Evolutionary conservation across 805 yeast genomes (phyloP).

Genomic region (Lachancea thermotolerans): DNA sequence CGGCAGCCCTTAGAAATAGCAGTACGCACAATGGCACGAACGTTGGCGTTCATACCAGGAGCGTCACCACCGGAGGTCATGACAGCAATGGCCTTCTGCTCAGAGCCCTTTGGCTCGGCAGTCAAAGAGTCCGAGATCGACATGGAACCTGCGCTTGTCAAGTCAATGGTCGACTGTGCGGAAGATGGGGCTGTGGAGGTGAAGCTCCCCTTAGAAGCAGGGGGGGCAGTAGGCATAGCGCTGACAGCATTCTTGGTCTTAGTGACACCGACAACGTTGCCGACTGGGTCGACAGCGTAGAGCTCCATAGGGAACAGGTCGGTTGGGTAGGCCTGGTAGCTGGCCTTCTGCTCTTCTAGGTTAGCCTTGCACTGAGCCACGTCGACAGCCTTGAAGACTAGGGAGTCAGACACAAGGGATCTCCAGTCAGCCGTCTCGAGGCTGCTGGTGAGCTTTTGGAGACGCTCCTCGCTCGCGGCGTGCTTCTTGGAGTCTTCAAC

Average conservation of each 20-base stretch:
- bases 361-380: slow-evolving; percentile 24
- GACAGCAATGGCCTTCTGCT: slow-evolving; percentile 63
- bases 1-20: slow-evolving; percentile 86
- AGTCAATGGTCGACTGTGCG: slow-evolving; percentile 20
- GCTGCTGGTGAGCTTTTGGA: background rate
- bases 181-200: slow-evolving; percentile 16
- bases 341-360: slow-evolving; percentile 24
- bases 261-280: slow-evolving; percentile 75
- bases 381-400: slow-evolving; percentile 34
- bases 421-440: slow-evolving; percentile 41
- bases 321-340: slow-evolving; percentile 60
- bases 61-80: slow-evolving; percentile 99
- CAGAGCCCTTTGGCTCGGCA: slow-evolving; percentile 72
- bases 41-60: slow-evolving; percentile 97
- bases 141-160: slow-evolving; percentile 16
- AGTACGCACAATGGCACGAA: slow-evolving; percentile 89
- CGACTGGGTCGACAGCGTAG: slow-evolving; percentile 77
- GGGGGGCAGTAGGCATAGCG: slow-evolving; percentile 30
- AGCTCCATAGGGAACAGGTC: slow-evolving; percentile 69
- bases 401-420: slow-evolving; percentile 35
- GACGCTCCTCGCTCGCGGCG: slow-evolving; percentile 24
- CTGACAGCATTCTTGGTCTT: slow-evolving; percentile 51
- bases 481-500: slow-evolving; percentile 17
- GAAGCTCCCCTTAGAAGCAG: slow-evolving; percentile 10
- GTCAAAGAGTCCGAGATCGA: slow-evolving; percentile 37